Conservation (phyloP, 2,329 filamentous ascomycete genomes). For the Neopestalotiopsis sp. region DNA sequence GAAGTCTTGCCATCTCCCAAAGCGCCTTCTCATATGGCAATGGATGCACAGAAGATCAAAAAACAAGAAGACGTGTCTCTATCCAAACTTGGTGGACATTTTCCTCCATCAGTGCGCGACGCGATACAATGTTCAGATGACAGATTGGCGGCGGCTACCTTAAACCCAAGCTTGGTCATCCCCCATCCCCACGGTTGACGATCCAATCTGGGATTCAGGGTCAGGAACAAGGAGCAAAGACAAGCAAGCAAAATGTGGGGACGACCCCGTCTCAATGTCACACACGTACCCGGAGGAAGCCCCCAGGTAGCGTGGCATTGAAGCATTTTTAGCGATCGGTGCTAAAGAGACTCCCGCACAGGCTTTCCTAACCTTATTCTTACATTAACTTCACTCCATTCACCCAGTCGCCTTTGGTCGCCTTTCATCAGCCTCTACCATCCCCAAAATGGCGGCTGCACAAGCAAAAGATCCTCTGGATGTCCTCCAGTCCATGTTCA, state of each 20-base stretch:
- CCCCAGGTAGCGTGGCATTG: constrained; percentile 9
- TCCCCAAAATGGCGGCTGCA: constrained; percentile 37
- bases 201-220: neutral
- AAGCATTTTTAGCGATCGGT: constrained; percentile 12
- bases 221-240: neutral
- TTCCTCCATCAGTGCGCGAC: neutral
- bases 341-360: constrained; percentile 16
- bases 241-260: constrained; percentile 3
- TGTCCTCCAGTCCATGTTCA: constrained; percentile 58
- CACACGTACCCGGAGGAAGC: neutral
- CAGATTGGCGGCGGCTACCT: constrained; percentile 3
- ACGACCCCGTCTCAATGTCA: neutral
- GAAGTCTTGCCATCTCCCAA: neutral
- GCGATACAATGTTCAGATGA: constrained; percentile 6
- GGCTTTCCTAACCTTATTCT: constrained; percentile 17
- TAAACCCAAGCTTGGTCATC: neutral
- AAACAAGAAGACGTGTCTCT: neutral
- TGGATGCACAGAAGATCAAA: neutral
- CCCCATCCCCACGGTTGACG: neutral
- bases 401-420: neutral
- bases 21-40: neutral
- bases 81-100: neutral
- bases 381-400: constrained; percentile 14
- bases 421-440: neutral
- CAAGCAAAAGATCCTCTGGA: constrained; percentile 48